Evolutionary conservation across 768 basidiomycete genomes (phyloP), one percentile per base, ranked within the genome.

Genomic region (Lepiota venenata): DNA sequence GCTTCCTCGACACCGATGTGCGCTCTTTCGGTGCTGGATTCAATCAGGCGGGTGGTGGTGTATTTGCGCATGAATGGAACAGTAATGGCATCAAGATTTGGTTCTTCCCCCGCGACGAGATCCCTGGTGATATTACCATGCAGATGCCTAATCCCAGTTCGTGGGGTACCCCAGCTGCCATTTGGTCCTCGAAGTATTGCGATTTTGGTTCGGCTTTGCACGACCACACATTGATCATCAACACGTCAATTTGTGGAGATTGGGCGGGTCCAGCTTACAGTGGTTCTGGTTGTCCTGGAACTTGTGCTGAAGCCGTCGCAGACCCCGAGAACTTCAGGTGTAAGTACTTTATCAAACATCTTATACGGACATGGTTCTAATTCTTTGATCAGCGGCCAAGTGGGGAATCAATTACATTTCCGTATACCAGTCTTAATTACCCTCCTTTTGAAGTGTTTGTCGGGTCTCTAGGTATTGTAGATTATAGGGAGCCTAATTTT

Each of bases 361-460:
- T 55, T 47, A 40, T 21, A 40, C 29, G 43, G 47, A 27, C 14
- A 29, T 38, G 21, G 4, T 14, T 36, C 46, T 47, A 10, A 47
- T 12, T 35, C 29, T 40, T 6, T 39, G 41, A 38, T 5, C 58
- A 83, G 81, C 67, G 60, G 80, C 82, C 12, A 65, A 76, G 61
- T 83, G 80, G 80, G 70, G 71, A 55, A 67, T 84, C 64, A 79
- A 79, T 58, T 82, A 77, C 57, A 69, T 84, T 48, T 74, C 77
- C 25, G 74, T 79, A 35, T 81, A 75, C 66, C 68, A 79, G 48
- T 56, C 46, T 12, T 47, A 25, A 47, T 7, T 9, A 35, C 35
- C 36, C 32, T 18, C 45, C 37, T 2, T n/a, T 11, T 32, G 32
- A 8, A 32, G 9, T 9, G 32, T 9, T 32, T 32, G 4, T 9